Evolutionary conservation across 345 rosid species (phyloP).

Genomic region (Mangifera indica): DNA sequence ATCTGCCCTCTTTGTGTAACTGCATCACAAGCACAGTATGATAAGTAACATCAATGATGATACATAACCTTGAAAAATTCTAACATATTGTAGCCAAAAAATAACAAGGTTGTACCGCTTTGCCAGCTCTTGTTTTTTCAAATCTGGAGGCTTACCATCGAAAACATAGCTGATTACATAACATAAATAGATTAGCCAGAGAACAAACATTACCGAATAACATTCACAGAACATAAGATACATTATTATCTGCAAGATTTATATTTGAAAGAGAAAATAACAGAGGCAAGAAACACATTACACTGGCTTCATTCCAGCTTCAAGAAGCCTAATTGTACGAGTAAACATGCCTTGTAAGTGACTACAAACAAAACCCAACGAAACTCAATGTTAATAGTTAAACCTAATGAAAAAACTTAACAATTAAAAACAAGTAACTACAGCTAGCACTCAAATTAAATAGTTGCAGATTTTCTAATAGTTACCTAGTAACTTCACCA

Average conservation of each 20-base stretch:
- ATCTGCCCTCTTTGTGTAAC: slow-evolving; percentile 76
- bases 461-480: background rate
- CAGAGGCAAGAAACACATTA: slow-evolving; percentile 35
- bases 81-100: background rate
- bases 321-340: slow-evolving; percentile 90
- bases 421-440: background rate
- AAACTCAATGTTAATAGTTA: background rate
- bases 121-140: slow-evolving; percentile 83
- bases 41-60: background rate
- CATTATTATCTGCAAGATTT: background rate
- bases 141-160: slow-evolving; percentile 85
- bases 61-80: background rate
- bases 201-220: slow-evolving; percentile 5
- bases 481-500: slow-evolving; percentile 92
- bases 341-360: slow-evolving; percentile 95
- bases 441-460: background rate
- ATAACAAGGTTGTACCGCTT: slow-evolving; percentile 55
- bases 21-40: slow-evolving; percentile 29
- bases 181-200: slow-evolving; percentile 3
- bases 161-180: slow-evolving; percentile 65
- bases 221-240: background rate
- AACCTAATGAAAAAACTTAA: slow-evolving; percentile 2
- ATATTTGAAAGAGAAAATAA: slow-evolving; percentile 4
- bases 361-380: slow-evolving; percentile 32
- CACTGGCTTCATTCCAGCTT: slow-evolving; percentile 96